Evolutionary conservation across 2,329 filamentous ascomycete species (phyloP).

Genomic region (Aspergillus uvarum): DNA sequence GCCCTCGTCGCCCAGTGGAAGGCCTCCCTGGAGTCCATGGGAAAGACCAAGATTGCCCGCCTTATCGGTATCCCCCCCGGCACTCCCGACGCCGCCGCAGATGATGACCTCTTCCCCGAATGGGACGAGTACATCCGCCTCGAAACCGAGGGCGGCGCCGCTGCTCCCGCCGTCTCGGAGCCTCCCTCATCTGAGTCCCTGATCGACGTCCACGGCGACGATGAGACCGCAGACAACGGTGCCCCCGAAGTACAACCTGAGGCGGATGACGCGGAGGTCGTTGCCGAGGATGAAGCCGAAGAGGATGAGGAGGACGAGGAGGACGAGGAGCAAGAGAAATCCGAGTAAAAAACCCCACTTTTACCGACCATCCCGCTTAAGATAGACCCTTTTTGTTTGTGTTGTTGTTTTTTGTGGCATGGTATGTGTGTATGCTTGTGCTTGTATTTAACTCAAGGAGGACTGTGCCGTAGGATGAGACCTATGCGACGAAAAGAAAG

Average conservation of each 20-base stretch:
- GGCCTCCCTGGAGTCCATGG: slow-evolving; percentile 73
- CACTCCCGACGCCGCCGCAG: slow-evolving; percentile 55
- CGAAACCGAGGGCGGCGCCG: slow-evolving; percentile 66
- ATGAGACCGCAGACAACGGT: slow-evolving; percentile 35
- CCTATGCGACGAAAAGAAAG: too few relatives aligned
- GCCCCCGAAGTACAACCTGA: slow-evolving; percentile 32
- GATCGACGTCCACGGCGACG: slow-evolving; percentile 42
- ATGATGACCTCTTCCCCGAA: slow-evolving; percentile 87
- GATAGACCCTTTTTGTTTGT: slow-evolving; percentile 14
- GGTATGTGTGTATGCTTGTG: slow-evolving; percentile 5
- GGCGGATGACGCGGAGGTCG: slow-evolving; percentile 19
- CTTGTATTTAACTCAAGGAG: not conserved
- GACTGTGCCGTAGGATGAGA: slow-evolving; percentile 1
- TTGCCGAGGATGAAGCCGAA: not conserved
- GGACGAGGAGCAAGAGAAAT: not conserved
- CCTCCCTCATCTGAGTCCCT: slow-evolving; percentile 40
- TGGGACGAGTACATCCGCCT: slow-evolving; percentile 88
- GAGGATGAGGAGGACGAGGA: not conserved
- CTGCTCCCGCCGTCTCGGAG: slow-evolving; percentile 30
- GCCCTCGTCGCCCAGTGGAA: slow-evolving; percentile 78
- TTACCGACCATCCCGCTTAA: not conserved
- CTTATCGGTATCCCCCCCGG: slow-evolving; percentile 78
- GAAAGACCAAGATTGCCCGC: slow-evolving; percentile 81
- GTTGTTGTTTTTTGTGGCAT: slow-evolving; percentile 20
- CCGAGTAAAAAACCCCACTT: not conserved